Evolutionary conservation across 1,139 yeast genomes (phyloP), one percentile per base, ranked within the genome.

Genomic region (Dujonia santamariae): DNA sequence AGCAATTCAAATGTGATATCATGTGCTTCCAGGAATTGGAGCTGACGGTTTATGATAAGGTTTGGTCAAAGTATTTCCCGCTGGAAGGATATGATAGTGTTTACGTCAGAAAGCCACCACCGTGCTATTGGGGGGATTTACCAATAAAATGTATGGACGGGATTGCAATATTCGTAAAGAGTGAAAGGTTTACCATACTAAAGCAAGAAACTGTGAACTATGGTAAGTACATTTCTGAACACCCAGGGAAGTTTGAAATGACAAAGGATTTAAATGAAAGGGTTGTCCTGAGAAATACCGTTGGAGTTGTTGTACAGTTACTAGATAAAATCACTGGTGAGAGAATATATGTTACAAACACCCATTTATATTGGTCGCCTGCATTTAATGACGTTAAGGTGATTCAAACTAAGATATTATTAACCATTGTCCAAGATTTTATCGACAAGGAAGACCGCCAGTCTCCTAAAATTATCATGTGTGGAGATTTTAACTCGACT

Each of bases 11-110:
- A 26, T 63, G 77, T 25, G 83, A 77, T 46, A 67, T 78, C 12
- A 72, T 78, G 75, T 78, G 82, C 45, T 66, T 77, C 43, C 83
- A 78, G 47, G 83, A 78, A 53, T 61, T 78, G 70, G 81, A 78
- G 30, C 56, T 59, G 22, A 55, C 56, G 17, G 60, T 72, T n/a
- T 78, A 74, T 43, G 40, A 59, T 11, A 49, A 54, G 6, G 59
- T 55, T 34, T 77, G 83, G 83, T 50, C 58, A 31, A 25, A 41
- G 11, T 26, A 39, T 14, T 53, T 56, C 38, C 59, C 58, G 3
- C 39, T 46, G 2, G 18, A 27, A 14, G 56, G 65, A 7, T 77
- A 66, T 47, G 64, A 62, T 3, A 68, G 79, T 3, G 46, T 61
- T n/a, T 77, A 63, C 44, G 60, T 68, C 14, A 61, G 64, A 35